phyloP scores from a whole-genome alignment of 2,329 filamentous ascomycete genomes.

The Teratosphaeria nubilosa region DNA sequence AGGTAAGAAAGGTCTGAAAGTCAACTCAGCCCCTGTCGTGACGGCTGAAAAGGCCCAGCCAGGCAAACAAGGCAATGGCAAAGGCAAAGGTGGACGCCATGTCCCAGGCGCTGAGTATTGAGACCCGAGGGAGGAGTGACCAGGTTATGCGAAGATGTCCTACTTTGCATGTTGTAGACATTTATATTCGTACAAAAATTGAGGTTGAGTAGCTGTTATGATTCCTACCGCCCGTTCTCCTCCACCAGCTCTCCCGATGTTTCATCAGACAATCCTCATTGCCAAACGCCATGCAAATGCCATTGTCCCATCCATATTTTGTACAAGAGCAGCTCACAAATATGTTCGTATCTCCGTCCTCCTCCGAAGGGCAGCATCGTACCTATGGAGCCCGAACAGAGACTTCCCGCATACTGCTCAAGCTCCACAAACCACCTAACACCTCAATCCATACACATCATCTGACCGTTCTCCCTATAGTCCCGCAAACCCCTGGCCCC shows the following conservation, averaged over 20 bases:
- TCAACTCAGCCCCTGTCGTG: too few relatives aligned
- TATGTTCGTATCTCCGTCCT: too few relatives aligned
- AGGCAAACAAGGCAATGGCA: constrained; percentile 1
- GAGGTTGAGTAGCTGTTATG: too few relatives aligned
- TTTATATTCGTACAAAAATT: too few relatives aligned
- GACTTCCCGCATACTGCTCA: background rate
- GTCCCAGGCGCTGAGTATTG: constrained; percentile 1
- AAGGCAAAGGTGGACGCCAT: constrained; percentile 1
- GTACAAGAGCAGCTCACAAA: too few relatives aligned
- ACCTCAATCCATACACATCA: background rate
- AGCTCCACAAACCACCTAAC: too few relatives aligned
- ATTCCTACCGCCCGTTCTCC: background rate
- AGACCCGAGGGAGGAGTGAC: background rate
- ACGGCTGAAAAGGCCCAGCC: background rate
- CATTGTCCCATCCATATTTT: too few relatives aligned
- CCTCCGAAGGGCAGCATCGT: too few relatives aligned
- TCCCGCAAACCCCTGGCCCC: constrained; percentile 2
- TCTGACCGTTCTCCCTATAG: background rate
- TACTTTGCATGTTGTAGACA: too few relatives aligned
- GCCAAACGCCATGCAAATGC: too few relatives aligned
- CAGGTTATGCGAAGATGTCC: too few relatives aligned
- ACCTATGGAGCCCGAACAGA: background rate
- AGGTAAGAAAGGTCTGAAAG: background rate
- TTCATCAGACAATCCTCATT: too few relatives aligned
- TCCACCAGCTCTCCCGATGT: background rate